Percentiles rank a stretch among this genome's conserved stretches.
phyloP scores from a whole-genome alignment of 2,329 filamentous ascomycete genomes.

The Ceratocystiopsis sp. region DNA sequence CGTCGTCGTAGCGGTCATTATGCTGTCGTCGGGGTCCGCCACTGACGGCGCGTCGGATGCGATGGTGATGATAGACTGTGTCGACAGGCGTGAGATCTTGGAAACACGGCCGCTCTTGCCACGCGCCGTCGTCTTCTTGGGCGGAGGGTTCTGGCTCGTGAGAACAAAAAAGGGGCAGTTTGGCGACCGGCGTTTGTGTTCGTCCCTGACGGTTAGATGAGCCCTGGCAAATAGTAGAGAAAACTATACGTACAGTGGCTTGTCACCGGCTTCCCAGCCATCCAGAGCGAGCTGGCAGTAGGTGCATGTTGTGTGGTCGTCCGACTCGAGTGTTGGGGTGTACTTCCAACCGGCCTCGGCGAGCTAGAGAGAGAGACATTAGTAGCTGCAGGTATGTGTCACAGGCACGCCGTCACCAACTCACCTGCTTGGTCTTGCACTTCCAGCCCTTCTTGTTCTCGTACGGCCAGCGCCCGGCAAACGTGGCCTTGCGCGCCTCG shows the following conservation, averaged over 20 bases:
- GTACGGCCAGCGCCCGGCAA: slow-evolving; percentile 74
- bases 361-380: slow-evolving; percentile 35
- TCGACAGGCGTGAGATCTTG: slow-evolving; percentile 50
- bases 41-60: slow-evolving; percentile 32
- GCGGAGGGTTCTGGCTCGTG: slow-evolving; percentile 34
- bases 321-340: slow-evolving; percentile 64
- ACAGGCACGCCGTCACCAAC: slow-evolving; percentile 5
- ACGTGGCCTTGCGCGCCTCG: slow-evolving; percentile 67
- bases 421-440: slow-evolving; percentile 73
- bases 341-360: slow-evolving; percentile 90
- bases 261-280: slow-evolving; percentile 86
- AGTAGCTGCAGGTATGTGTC: too few species aligned
- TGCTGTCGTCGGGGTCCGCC: slow-evolving; percentile 37
- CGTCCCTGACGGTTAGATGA: slow-evolving; percentile 39
- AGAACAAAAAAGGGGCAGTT: slow-evolving; percentile 72
- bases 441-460: slow-evolving; percentile 78
- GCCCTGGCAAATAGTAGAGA: background rate
- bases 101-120: slow-evolving; percentile 42
- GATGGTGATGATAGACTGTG: slow-evolving; percentile 35
- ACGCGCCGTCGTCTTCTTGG: slow-evolving; percentile 39
- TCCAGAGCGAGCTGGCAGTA: slow-evolving; percentile 85
- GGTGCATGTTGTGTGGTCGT: slow-evolving; percentile 79
- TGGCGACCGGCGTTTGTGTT: slow-evolving; percentile 65
- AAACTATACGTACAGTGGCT: slow-evolving; percentile 50
- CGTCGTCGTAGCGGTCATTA: slow-evolving; percentile 41